Conservation (phyloP, 2,329 filamentous ascomycete genomes). For the Colletotrichum tamarilloi region DNA sequence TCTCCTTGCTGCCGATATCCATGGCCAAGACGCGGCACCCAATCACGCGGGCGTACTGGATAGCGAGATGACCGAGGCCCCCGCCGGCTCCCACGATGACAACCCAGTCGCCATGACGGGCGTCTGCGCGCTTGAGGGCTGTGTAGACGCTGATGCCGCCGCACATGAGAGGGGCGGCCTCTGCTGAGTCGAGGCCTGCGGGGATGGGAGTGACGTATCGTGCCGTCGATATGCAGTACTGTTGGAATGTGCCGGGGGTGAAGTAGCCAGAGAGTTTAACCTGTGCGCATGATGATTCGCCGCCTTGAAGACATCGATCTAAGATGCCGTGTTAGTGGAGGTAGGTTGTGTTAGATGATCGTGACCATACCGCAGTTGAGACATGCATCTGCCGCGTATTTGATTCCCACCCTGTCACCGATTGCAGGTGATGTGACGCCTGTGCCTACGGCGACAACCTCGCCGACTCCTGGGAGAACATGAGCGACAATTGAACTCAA, state of each 20-base stretch:
- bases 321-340: neutral
- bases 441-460: slow-evolving; percentile 34
- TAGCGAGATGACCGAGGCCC: slow-evolving; percentile 43
- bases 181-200: slow-evolving; percentile 45
- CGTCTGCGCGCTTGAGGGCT: slow-evolving; percentile 56
- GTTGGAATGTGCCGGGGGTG: slow-evolving; percentile 41
- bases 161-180: slow-evolving; percentile 72
- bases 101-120: slow-evolving; percentile 41
- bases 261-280: slow-evolving; percentile 42
- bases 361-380: slow-evolving; percentile 34
- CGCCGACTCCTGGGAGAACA: slow-evolving; percentile 16
- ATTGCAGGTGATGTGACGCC: slow-evolving; percentile 34
- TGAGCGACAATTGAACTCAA: neutral
- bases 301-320: slow-evolving; percentile 38
- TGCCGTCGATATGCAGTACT: slow-evolving; percentile 38
- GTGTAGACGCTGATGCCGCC: slow-evolving; percentile 73
- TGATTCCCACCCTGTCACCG: slow-evolving; percentile 37
- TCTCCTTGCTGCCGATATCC: slow-evolving; percentile 41
- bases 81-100: slow-evolving; percentile 45
- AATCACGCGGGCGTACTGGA: slow-evolving; percentile 44
- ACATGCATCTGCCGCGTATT: slow-evolving; percentile 39
- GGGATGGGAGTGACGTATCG: slow-evolving; percentile 58
- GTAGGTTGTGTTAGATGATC: neutral
- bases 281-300: slow-evolving; percentile 38
- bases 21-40: slow-evolving; percentile 43